phyloP scores from a whole-genome alignment of 306 rosid species.

The Pyrus communis region DNA sequence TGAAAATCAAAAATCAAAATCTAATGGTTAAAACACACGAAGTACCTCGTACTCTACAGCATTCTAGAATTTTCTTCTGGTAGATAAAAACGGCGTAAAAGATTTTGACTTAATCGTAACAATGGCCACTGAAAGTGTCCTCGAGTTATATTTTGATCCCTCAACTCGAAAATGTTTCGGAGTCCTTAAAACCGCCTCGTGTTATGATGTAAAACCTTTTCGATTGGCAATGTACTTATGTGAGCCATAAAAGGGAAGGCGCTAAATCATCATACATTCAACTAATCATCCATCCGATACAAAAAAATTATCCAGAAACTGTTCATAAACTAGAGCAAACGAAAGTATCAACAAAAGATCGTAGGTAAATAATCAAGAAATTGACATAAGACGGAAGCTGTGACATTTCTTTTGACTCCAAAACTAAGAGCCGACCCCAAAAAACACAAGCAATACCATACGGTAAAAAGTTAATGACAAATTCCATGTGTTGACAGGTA shows the following conservation, averaged over 20 bases:
- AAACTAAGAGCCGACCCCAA: constrained; percentile 4
- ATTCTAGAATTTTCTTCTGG: no score
- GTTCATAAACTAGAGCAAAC: not conserved
- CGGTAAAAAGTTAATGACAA: not conserved
- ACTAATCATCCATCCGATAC: not conserved
- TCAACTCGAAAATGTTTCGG: no score
- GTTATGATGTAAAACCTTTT: not conserved
- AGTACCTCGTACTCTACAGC: accelerated
- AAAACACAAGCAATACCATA: not conserved
- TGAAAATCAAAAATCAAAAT: no score
- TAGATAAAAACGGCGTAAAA: no score
- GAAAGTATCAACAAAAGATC: not conserved
- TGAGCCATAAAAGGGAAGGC: not conserved
- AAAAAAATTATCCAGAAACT: not conserved
- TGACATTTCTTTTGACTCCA: not conserved
- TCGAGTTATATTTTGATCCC: no score
- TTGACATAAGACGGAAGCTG: not conserved
- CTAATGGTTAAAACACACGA: no score
- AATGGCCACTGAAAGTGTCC: no score
- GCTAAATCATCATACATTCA: not conserved
- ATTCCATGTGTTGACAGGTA: not conserved
- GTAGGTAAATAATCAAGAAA: not conserved
- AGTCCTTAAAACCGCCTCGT: no score
- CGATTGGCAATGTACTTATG: not conserved
- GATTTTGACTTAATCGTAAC: no score